A percentile compares a stretch with the other conserved stretches of the same genome.
Evolutionary conservation across 352 stramenopile species (phyloP).

Genomic region (Lagenidium sp.): DNA sequence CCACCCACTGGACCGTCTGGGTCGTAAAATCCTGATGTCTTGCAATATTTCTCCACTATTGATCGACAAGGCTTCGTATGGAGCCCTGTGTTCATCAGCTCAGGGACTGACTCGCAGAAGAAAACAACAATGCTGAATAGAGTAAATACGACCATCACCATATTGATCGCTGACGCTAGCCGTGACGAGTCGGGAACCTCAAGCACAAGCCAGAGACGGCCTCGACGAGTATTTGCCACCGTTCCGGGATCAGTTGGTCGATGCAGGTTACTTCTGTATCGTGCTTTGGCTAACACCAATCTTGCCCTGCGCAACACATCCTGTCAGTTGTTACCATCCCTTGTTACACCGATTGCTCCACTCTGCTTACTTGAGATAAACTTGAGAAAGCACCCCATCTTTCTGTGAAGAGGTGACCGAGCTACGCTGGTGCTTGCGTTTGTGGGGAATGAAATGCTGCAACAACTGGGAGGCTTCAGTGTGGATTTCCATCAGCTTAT

Average conservation of each 20-base stretch:
- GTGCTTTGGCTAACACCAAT: conserved; percentile 23
- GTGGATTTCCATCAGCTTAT: conserved; percentile 28
- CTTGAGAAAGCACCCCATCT: conserved; percentile 31
- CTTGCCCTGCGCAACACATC: no score
- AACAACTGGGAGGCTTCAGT: conserved; percentile 24
- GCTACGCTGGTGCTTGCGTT: conserved; percentile 9
- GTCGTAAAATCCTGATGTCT: no score
- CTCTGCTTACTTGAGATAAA: no score
- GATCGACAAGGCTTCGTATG: conserved; percentile 27
- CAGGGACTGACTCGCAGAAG: conserved; percentile 58
- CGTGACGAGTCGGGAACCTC: conserved; percentile 56
- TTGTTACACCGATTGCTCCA: no score
- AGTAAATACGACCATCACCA: conserved; percentile 37
- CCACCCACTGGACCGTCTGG: no score
- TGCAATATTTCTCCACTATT: conserved; percentile 51
- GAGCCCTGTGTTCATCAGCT: conserved; percentile 39
- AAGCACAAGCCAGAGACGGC: conserved; percentile 41
- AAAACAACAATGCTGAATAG: conserved; percentile 63
- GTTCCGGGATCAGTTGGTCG: not conserved
- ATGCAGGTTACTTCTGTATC: conserved; percentile 11
- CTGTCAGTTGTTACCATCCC: no score
- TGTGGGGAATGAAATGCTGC: conserved; percentile 48
- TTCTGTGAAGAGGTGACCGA: not conserved
- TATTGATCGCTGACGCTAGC: conserved; percentile 35
- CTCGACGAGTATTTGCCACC: conserved; percentile 22